Evolutionary conservation across 1,139 yeast genomes (phyloP), one percentile per base, ranked within the genome.

Genomic region (Eremothecium cymbalariae): DNA sequence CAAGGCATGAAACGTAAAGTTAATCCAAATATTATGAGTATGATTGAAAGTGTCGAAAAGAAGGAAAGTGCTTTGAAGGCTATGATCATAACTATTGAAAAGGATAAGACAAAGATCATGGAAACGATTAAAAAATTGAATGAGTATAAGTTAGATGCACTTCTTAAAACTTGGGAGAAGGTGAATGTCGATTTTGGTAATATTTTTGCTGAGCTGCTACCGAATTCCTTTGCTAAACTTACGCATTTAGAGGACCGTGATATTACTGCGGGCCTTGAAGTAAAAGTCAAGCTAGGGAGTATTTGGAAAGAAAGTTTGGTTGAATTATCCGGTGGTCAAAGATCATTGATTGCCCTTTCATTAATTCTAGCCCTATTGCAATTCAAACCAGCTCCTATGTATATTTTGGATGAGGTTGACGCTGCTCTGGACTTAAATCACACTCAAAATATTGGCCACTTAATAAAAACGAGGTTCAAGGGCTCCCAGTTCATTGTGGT

Each of bases 311-410:
- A 88, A 48, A 83, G 95, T 50, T 70, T 93, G 45, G 93, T 88
- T 3, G 99, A 93, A 60, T 67, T 93, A 31, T 85, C 96, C 11
- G 99, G 99, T 39, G 99, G 99, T 19, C 99, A 93, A 59, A 65
- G 98, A 46, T 90, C 97, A 0, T 70, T 90, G 44, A 84, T 88
- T 46, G 98, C 98, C 0, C 64, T 90, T 33, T 83, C 97, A 3
- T 66, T 90, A 49, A 88, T 88, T 46, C 71, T 88, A 74, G 95
- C 97, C 0, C 65, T 90, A 41, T 65, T 90, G 37, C 95, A 88
- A 57, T 88, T 84, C 65, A 85, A 86, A 57, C 98, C 98, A 2
- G 97, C 98, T 0, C 98, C 98, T 8, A 84, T 90, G 95, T 90
- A 90, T 56, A 88, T 90, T 49, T 66, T 90, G 40, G 98, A 90